Percentiles rank a stretch among this genome's conserved stretches.
Conservation (phyloP, 208 protist species). For the Crithidia brevicula region DNA sequence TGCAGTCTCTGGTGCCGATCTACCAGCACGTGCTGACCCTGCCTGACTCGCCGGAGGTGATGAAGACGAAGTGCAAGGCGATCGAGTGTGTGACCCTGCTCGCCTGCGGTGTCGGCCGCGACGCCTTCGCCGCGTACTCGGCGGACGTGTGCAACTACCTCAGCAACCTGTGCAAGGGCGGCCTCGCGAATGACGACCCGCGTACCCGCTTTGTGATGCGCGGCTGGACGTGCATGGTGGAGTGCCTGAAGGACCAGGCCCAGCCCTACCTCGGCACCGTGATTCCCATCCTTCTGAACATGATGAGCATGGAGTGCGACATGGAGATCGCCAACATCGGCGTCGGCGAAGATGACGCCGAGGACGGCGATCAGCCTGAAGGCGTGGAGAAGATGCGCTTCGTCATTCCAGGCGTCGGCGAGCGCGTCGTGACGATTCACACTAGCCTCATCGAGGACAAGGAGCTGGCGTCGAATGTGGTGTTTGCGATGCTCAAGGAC, state of each 20-base stretch:
- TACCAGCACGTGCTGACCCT: slow-evolving; percentile 74
- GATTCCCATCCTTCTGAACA: slow-evolving; percentile 73
- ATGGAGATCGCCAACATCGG: slow-evolving; percentile 62
- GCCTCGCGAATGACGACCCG: slow-evolving; percentile 67
- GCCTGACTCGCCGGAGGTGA: slow-evolving; percentile 66
- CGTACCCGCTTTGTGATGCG: slow-evolving; percentile 80
- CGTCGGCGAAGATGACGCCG: slow-evolving; percentile 62
- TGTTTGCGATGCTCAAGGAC: slow-evolving; percentile 73
- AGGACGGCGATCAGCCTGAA: slow-evolving; percentile 49
- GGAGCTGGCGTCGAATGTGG: slow-evolving; percentile 76
- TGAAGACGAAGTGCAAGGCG: slow-evolving; percentile 81
- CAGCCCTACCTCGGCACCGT: slow-evolving; percentile 76
- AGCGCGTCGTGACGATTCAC: slow-evolving; percentile 76
- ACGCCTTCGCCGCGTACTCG: slow-evolving; percentile 72
- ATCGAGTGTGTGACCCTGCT: slow-evolving; percentile 89
- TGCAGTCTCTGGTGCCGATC: slow-evolving; percentile 65
- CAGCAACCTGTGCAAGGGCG: slow-evolving; percentile 36
- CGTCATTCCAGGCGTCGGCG: slow-evolving; percentile 74
- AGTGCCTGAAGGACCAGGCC: slow-evolving; percentile 77
- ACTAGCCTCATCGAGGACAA: slow-evolving; percentile 90
- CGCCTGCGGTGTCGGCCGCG: slow-evolving; percentile 77
- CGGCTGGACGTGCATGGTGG: slow-evolving; percentile 91
- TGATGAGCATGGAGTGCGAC: slow-evolving; percentile 81
- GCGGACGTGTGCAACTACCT: slow-evolving; percentile 80
- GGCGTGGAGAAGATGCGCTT: slow-evolving; percentile 61